These are phyloP conservation scores for Scedosporium apiospermum DNA, from an alignment of 2,329 filamentous ascomycete species.

Conservation along the genomic window DNA sequence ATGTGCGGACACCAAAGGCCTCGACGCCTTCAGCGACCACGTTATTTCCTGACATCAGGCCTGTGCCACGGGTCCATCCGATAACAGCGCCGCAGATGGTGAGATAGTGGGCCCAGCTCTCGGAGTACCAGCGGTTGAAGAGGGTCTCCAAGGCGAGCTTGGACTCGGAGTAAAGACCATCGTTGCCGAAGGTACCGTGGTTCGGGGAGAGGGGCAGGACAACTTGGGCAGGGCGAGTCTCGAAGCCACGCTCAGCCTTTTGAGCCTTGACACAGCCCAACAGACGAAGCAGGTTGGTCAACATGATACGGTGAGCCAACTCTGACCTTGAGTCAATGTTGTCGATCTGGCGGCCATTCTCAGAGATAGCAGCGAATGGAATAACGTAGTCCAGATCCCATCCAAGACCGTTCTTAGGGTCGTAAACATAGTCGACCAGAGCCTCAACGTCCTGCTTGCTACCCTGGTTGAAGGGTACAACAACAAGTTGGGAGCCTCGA, in stretches of 20 bases:
- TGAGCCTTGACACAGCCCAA: slow-evolving; percentile 84
- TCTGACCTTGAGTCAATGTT: slow-evolving; percentile 95
- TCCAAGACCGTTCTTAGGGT: slow-evolving; percentile 88
- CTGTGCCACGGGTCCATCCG: slow-evolving; percentile 96
- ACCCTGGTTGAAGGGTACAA: slow-evolving; percentile 97
- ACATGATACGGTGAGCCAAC: slow-evolving; percentile 96
- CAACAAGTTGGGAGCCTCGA: slow-evolving; percentile 89
- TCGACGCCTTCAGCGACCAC: slow-evolving; percentile 95
- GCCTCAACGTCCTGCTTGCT: slow-evolving; percentile 97
- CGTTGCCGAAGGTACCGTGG: slow-evolving; percentile 96
- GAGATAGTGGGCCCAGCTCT: slow-evolving; percentile 95
- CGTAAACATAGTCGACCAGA: slow-evolving; percentile 91
- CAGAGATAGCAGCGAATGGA: slow-evolving; percentile 93
- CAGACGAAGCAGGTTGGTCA: slow-evolving; percentile 90
- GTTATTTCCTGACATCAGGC: slow-evolving; percentile 97
- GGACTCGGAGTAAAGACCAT: slow-evolving; percentile 96
- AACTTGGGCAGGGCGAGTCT: slow-evolving; percentile 93
- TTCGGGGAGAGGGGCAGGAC: slow-evolving; percentile 94
- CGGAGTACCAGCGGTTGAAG: slow-evolving; percentile 97
- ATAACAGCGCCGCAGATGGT: slow-evolving; percentile 98
- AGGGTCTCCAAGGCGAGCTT: slow-evolving; percentile 95
- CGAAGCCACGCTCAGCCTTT: slow-evolving; percentile 78
- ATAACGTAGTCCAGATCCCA: slow-evolving; percentile 97
- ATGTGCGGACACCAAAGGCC: slow-evolving; percentile 91
- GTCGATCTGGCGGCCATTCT: slow-evolving; percentile 96